Evolutionary conservation across 306 rosid species (phyloP).

Genomic region (Dalbergia oliveri): DNA sequence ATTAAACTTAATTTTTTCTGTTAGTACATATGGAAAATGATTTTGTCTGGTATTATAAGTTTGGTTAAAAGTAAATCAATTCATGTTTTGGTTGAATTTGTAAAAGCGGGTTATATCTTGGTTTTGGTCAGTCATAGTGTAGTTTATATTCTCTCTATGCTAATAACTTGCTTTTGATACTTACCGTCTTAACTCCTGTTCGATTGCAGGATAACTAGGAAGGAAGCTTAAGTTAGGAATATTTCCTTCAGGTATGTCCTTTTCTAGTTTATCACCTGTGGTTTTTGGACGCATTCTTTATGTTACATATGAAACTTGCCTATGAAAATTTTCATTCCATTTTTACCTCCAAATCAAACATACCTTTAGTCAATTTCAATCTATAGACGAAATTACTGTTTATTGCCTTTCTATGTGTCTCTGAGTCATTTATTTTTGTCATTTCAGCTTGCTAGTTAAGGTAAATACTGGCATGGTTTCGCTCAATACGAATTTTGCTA

Average conservation of each 20-base stretch:
- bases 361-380: slow-evolving; percentile 10
- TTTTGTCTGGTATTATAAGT: slow-evolving; percentile 15
- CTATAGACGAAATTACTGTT: neutral
- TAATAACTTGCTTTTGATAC: slow-evolving; percentile 6
- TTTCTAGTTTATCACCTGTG: slow-evolving; percentile 27
- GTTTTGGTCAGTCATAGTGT: neutral
- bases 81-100: neutral
- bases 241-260: slow-evolving; percentile 49
- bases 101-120: neutral
- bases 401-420: neutral
- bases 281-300: slow-evolving; percentile 9
- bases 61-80: slow-evolving; percentile 6
- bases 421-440: slow-evolving; percentile 24
- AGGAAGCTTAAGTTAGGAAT: slow-evolving; percentile 73
- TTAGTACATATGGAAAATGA: neutral
- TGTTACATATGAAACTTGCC: neutral
- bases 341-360: no score
- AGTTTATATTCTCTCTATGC: neutral
- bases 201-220: slow-evolving; percentile 81
- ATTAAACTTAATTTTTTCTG: neutral
- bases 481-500: slow-evolving; percentile 45
- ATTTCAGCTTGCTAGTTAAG: slow-evolving; percentile 48
- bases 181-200: slow-evolving; percentile 32
- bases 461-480: slow-evolving; percentile 41
- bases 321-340: no score